These are phyloP conservation scores for Acer negundo DNA, from an alignment of 345 rosid species.

Conservation along the genomic window DNA sequence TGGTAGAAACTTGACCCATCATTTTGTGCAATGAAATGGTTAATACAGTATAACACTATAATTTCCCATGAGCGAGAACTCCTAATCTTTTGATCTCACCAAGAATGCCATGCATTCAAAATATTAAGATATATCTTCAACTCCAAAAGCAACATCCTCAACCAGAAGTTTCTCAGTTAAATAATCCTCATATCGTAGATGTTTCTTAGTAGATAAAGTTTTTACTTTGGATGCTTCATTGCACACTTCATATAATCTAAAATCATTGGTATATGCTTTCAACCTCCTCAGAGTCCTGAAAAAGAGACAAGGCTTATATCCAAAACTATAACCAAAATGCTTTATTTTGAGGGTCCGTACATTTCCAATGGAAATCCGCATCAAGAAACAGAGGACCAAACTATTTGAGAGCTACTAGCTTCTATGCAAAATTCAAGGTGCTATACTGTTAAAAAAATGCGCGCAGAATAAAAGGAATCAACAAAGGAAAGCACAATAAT, in stretches of 20 bases:
- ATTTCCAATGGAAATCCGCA: conserved; percentile 3
- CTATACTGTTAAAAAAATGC: neutral
- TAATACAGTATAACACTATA: neutral
- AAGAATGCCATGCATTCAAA: neutral
- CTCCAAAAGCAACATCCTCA: neutral
- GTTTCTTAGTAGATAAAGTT: neutral
- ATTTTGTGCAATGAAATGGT: neutral
- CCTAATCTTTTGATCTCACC: neutral
- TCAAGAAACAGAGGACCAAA: conserved; percentile 5
- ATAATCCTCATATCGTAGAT: neutral
- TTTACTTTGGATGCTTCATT: neutral
- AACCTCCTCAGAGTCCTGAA: neutral
- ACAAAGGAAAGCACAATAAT: neutral
- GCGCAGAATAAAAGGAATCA: conserved; percentile 3
- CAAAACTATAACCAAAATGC: conserved; percentile 6
- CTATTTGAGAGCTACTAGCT: conserved; percentile 8
- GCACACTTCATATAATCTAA: neutral
- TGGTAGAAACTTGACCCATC: neutral
- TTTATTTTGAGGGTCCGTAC: neutral
- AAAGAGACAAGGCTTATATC: neutral
- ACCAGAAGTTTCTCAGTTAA: neutral
- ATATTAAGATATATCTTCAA: neutral
- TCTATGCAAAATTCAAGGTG: neutral
- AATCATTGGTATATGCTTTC: neutral
- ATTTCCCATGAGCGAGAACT: neutral